Evolutionary conservation across 2,329 filamentous ascomycete genomes (phyloP).

Genomic region (Alternaria sp.): DNA sequence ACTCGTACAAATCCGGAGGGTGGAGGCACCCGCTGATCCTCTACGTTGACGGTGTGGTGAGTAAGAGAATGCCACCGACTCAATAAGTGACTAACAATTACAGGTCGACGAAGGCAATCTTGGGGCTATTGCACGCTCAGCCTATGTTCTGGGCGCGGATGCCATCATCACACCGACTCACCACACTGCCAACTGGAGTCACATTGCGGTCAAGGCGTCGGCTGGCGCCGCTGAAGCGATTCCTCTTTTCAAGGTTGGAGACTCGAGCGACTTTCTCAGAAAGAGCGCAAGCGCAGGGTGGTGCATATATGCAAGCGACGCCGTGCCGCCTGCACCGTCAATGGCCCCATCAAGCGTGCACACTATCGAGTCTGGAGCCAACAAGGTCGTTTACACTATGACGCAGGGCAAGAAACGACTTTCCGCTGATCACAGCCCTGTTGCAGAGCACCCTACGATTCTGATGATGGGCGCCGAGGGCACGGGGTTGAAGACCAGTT

Average conservation of each 20-base stretch:
- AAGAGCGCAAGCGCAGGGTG: slow-evolving; percentile 76
- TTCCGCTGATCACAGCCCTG: slow-evolving; percentile 37
- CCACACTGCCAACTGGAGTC: slow-evolving; percentile 74
- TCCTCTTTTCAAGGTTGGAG: slow-evolving; percentile 73
- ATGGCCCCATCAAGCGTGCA: slow-evolving; percentile 3
- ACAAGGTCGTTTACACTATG: slow-evolving; percentile 38
- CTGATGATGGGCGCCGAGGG: slow-evolving; percentile 68
- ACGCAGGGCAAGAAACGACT: slow-evolving; percentile 33
- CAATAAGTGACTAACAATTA: slow-evolving; percentile 35
- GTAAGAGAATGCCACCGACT: slow-evolving; percentile 1
- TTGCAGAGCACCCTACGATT: slow-evolving; percentile 68
- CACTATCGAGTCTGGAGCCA: slow-evolving; percentile 32
- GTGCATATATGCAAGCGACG: slow-evolving; percentile 79
- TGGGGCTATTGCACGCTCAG: slow-evolving; percentile 86
- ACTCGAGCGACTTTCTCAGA: slow-evolving; percentile 74
- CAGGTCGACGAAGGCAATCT: slow-evolving; percentile 84
- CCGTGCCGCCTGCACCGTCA: slow-evolving; percentile 26
- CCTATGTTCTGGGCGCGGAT: slow-evolving; percentile 88
- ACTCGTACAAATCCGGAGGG: slow-evolving; percentile 56
- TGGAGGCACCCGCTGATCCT: slow-evolving; percentile 74
- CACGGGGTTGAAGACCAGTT: slow-evolving; percentile 37
- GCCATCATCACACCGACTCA: slow-evolving; percentile 79
- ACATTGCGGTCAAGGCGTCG: slow-evolving; percentile 84
- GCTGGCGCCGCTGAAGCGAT: slow-evolving; percentile 86
- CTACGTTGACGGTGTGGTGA: slow-evolving; percentile 73